Conservation (phyloP, 441 rosid genomes). For the Erodium moschatum region DNA sequence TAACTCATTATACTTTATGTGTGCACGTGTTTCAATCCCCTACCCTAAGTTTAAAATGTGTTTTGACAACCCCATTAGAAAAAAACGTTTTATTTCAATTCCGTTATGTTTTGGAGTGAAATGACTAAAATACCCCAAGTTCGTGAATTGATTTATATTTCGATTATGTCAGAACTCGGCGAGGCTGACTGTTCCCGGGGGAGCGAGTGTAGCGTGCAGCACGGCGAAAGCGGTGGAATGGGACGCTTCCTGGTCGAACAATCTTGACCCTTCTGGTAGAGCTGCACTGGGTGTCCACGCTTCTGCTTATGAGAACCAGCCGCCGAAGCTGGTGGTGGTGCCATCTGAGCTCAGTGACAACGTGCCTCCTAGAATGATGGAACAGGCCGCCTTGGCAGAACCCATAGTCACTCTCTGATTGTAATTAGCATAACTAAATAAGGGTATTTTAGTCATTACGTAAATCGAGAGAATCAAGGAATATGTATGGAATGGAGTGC, state of each 20-base stretch:
- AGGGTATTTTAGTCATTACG: no score
- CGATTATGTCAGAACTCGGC: constrained; percentile 56
- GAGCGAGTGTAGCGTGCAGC: constrained; percentile 95
- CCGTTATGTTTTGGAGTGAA: no score
- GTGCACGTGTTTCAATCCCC: no score
- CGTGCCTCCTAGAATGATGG: background rate
- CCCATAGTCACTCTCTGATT: background rate
- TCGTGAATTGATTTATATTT: no score
- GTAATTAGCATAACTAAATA: no score
- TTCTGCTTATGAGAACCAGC: constrained; percentile 51
- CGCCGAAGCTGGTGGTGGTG: background rate
- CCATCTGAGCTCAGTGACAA: background rate
- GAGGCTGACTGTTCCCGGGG: constrained; percentile 88
- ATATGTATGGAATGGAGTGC: no score
- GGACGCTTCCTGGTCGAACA: constrained; percentile 88
- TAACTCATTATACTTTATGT: no score
- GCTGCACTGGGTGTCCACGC: constrained; percentile 91
- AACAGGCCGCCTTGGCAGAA: background rate
- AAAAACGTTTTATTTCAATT: no score
- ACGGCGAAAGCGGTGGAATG: constrained; percentile 97
- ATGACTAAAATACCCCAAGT: no score
- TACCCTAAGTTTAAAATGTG: no score
- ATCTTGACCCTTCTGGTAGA: constrained; percentile 91
- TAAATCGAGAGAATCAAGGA: no score
- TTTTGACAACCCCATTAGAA: no score